Percentiles rank a stretch among this genome's conserved stretches.
Evolutionary conservation across 371 early-diverging fungal genomes (phyloP).

Genomic region (Mucor indicus): DNA sequence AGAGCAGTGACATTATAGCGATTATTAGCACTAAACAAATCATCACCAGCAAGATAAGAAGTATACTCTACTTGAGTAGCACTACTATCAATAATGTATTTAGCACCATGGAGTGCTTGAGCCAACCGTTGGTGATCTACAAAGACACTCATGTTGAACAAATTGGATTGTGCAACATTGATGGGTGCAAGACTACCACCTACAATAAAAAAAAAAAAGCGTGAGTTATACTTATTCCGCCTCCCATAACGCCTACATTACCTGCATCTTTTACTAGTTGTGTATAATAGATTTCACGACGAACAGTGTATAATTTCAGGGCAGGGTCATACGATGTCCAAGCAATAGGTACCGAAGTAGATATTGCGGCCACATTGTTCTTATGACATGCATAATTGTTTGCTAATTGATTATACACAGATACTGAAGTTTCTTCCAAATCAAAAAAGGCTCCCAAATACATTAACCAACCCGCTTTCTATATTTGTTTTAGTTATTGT

Average conservation of each 20-base stretch:
- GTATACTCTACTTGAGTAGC: neutral
- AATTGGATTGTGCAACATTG: conserved; percentile 1
- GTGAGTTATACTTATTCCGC: too few species aligned
- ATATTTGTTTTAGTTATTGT: neutral
- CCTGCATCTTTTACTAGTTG: conserved; percentile 22
- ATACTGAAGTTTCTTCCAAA: conserved; percentile 2
- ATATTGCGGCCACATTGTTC: conserved; percentile 3
- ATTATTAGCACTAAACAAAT: neutral
- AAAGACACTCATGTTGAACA: neutral
- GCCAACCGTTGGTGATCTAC: neutral
- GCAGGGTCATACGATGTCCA: conserved; percentile 12
- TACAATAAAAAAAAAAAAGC: too few species aligned
- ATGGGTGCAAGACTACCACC: neutral
- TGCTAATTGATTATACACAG: conserved; percentile 7
- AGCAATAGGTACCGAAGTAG: neutral
- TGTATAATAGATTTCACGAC: conserved; percentile 7
- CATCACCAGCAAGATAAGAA: conserved; percentile 1
- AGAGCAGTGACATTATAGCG: conserved; percentile 7
- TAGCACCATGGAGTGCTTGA: neutral
- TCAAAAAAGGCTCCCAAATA: conserved; percentile 26
- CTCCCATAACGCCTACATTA: too few species aligned
- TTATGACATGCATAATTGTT: conserved; percentile 20
- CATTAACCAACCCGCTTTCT: conserved; percentile 27
- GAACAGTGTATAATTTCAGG: neutral
- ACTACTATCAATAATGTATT: conserved; percentile 14